phyloP scores from a whole-genome alignment of 345 rosid genomes.

The Camelina sativa region DNA sequence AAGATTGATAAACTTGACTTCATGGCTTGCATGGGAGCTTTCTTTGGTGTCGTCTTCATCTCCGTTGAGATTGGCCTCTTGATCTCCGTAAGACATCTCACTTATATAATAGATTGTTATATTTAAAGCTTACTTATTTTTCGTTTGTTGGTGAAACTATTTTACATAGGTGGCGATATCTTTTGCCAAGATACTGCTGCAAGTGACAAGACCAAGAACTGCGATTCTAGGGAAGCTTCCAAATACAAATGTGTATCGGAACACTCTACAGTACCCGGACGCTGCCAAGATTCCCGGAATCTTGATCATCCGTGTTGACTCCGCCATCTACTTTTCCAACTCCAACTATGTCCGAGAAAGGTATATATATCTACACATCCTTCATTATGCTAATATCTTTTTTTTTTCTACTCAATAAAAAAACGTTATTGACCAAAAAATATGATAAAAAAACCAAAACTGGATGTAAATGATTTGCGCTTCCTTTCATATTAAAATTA shows the following conservation, averaged over 20 bases:
- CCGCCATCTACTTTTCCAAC: constrained; percentile 88
- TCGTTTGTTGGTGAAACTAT: not conserved
- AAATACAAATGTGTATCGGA: constrained; percentile 64
- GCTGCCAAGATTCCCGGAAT: constrained; percentile 70
- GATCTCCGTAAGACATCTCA: constrained; percentile 53
- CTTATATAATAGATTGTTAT: not conserved
- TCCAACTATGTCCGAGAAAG: constrained; percentile 83
- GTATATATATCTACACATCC: constrained; percentile 38
- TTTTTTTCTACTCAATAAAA: not conserved
- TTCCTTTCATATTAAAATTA: not conserved
- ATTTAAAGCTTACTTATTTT: not conserved
- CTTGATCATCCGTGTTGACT: constrained; percentile 79
- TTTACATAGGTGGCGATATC: constrained; percentile 66
- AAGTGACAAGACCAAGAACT: constrained; percentile 85
- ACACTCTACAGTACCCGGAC: constrained; percentile 69
- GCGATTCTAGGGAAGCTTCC: constrained; percentile 77
- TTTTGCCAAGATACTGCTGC: constrained; percentile 76
- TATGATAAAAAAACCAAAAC: not conserved
- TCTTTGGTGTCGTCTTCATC: constrained; percentile 69
- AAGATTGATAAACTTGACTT: constrained; percentile 85
- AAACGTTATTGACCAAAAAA: not conserved
- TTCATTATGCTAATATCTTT: not conserved
- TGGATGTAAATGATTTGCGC: not conserved
- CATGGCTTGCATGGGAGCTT: constrained; percentile 78
- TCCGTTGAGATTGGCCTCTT: constrained; percentile 76